Percentiles rank a stretch among this genome's conserved stretches.
These are phyloP conservation scores for Physaria fendleri DNA, from an alignment of 345 rosid species.

Conservation along the genomic window DNA sequence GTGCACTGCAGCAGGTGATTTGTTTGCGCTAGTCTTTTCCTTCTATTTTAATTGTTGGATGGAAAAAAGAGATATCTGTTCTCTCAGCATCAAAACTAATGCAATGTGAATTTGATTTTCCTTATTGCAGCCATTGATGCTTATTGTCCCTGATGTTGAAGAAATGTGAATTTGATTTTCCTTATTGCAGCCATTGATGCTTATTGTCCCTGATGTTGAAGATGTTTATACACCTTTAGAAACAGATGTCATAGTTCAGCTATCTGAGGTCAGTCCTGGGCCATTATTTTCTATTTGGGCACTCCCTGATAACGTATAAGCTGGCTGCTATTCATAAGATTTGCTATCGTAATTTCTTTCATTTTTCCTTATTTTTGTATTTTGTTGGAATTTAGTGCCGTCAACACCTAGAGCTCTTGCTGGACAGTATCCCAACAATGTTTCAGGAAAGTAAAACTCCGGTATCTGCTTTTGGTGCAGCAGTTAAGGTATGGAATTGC, in stretches of 20 bases:
- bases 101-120: conserved; percentile 17
- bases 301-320: not conserved
- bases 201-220: conserved; percentile 84
- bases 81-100: not conserved
- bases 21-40: conserved; percentile 6
- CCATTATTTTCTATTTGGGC: conserved; percentile 2
- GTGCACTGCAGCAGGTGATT: conserved; percentile 81
- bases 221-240: conserved; percentile 92
- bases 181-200: conserved; percentile 85
- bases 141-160: conserved; percentile 84
- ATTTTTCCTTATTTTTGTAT: not conserved
- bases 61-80: not conserved
- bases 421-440: conserved; percentile 94
- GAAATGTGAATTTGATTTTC: conserved; percentile 35
- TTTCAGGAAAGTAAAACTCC: conserved; percentile 76
- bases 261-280: conserved; percentile 65
- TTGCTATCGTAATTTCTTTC: not conserved
- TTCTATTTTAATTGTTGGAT: conserved; percentile 2
- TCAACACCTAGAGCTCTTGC: conserved; percentile 83
- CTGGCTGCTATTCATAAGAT: no score
- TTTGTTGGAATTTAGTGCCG: conserved; percentile 59
- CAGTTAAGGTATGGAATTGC: conserved; percentile 41
- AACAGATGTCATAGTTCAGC: conserved; percentile 76
- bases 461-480: conserved; percentile 98
- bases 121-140: conserved; percentile 85